Evolutionary conservation across 306 rosid species (phyloP).

Genomic region (Albizia julibrissin): DNA sequence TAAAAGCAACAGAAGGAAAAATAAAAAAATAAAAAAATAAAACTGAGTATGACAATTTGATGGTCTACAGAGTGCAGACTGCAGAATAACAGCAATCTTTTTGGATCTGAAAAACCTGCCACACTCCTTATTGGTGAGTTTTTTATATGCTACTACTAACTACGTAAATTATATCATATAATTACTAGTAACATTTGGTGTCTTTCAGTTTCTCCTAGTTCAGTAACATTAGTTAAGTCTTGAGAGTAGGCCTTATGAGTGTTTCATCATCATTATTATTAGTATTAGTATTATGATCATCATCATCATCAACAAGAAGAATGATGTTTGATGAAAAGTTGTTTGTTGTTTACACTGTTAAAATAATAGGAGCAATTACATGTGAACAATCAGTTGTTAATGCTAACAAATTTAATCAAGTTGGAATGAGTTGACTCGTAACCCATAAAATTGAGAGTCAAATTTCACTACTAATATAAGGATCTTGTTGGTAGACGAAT

Average conservation of each 20-base stretch:
- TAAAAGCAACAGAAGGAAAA: conserved; percentile 20
- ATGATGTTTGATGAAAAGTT: background rate
- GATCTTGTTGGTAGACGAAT: too few relatives aligned
- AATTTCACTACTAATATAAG: too few relatives aligned
- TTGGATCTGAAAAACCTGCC: conserved; percentile 50
- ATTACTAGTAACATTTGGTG: background rate
- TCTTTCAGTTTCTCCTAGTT: background rate
- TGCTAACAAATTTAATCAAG: too few relatives aligned
- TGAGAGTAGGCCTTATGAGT: background rate
- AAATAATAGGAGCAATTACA: background rate
- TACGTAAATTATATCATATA: background rate
- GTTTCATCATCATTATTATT: background rate
- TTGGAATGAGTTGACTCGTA: too few relatives aligned
- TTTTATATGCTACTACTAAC: background rate
- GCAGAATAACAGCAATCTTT: conserved; percentile 61
- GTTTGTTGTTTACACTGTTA: background rate
- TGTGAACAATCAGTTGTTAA: background rate
- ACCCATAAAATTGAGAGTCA: too few relatives aligned
- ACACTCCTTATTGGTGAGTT: background rate
- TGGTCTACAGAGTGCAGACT: conserved; percentile 31
- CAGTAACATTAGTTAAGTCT: background rate
- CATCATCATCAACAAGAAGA: background rate
- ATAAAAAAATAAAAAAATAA: conserved; percentile 1
- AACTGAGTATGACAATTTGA: conserved; percentile 27
- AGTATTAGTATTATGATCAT: too few relatives aligned